phyloP scores from a whole-genome alignment of 768 basidiomycete genomes.

The Trametes maxima region DNA sequence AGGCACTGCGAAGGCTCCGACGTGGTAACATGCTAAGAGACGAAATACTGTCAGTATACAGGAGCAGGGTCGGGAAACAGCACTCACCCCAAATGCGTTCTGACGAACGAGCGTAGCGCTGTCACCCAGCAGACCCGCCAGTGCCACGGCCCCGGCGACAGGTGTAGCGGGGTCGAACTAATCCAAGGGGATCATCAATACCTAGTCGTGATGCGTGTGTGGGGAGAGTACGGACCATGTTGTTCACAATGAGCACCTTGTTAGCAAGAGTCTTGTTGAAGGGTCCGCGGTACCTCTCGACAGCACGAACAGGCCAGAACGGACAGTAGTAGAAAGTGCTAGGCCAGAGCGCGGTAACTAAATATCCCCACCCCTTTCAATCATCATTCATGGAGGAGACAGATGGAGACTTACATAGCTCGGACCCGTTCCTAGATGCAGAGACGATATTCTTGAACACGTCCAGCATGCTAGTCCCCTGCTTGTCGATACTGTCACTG shows the following conservation, averaged over 20 bases:
- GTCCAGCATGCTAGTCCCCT: conserved; percentile 2
- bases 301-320: conserved; percentile 16
- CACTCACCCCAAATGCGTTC: conserved; percentile 9
- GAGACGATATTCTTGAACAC: conserved; percentile 14
- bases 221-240: background rate
- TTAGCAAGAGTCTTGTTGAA: conserved; percentile 14
- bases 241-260: conserved; percentile 11
- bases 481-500: conserved; percentile 11
- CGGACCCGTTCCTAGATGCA: conserved; percentile 1
- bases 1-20: conserved; percentile 5
- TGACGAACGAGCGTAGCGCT: background rate
- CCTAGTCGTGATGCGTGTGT: too few relatives aligned
- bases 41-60: background rate
- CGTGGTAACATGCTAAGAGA: conserved; percentile 2
- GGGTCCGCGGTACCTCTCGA: conserved; percentile 14
- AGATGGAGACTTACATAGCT: background rate
- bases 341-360: conserved; percentile 7
- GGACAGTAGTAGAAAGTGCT: conserved; percentile 7
- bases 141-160: background rate
- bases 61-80: background rate
- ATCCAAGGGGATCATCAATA: too few relatives aligned
- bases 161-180: conserved; percentile 17
- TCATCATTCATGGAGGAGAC: background rate
- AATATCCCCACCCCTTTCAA: background rate
- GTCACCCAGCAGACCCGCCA: conserved; percentile 1